Evolutionary conservation across 371 early-diverging fungal genomes (phyloP).

Genomic region (Mortierella sp.): DNA sequence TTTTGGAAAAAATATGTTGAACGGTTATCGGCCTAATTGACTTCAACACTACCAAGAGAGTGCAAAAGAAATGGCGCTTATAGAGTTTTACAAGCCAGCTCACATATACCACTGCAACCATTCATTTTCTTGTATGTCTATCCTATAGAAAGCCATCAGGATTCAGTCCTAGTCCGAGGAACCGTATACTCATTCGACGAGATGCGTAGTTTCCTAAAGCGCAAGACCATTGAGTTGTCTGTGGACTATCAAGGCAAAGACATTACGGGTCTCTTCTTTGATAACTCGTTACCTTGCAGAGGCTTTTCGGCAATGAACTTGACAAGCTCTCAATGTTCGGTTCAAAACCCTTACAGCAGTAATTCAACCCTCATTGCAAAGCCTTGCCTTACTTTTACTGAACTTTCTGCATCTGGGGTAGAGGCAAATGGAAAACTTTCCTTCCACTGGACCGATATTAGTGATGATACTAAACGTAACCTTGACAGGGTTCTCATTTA

Average conservation of each 20-base stretch:
- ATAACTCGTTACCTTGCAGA: conserved; percentile 58
- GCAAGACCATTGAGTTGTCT: conserved; percentile 60
- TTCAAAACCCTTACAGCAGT: conserved; percentile 63
- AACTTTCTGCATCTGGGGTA: neutral
- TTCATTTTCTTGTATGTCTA: neutral
- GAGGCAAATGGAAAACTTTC: conserved; percentile 18
- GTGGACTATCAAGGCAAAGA: conserved; percentile 66
- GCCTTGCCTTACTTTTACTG: conserved; percentile 18
- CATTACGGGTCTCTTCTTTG: conserved; percentile 64
- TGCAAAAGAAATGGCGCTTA: too few relatives aligned
- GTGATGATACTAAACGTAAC: conserved; percentile 17
- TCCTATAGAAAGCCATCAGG: conserved; percentile 53
- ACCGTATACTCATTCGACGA: conserved; percentile 58
- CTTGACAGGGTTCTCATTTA: conserved; percentile 57
- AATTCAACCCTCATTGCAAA: conserved; percentile 32
- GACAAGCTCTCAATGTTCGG: conserved; percentile 17
- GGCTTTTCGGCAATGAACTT: conserved; percentile 32
- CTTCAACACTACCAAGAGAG: too few relatives aligned
- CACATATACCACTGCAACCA: too few relatives aligned
- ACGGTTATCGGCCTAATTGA: too few relatives aligned
- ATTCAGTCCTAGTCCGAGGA: conserved; percentile 64
- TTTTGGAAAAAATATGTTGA: too few relatives aligned
- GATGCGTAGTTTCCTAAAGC: conserved; percentile 57
- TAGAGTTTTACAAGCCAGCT: too few relatives aligned
- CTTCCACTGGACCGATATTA: conserved; percentile 42